Percentiles rank a stretch among this genome's conserved stretches.
These are phyloP conservation scores for Scheffersomyces segobiensis DNA, from an alignment of 1,139 yeast species.

Conservation along the genomic window DNA sequence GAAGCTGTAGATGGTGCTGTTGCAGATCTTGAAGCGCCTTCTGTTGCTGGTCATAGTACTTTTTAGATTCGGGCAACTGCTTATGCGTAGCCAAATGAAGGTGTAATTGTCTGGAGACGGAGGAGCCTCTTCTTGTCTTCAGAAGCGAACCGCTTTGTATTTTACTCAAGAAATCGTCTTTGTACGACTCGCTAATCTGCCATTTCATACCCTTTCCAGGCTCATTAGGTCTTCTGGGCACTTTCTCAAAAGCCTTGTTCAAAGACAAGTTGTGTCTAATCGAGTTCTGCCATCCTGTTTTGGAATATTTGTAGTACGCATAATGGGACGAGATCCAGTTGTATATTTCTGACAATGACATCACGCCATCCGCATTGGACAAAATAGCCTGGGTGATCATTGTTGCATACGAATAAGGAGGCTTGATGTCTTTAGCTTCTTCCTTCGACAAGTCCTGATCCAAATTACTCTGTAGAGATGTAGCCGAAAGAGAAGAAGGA, in stretches of 20 bases:
- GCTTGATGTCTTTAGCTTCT: slow-evolving; percentile 89
- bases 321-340: slow-evolving; percentile 86
- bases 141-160: slow-evolving; percentile 73
- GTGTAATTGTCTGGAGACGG: slow-evolving; percentile 76
- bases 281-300: slow-evolving; percentile 93
- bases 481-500: slow-evolving; percentile 42
- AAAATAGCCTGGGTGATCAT: slow-evolving; percentile 97
- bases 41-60: slow-evolving; percentile 20
- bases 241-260: slow-evolving; percentile 89
- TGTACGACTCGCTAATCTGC: slow-evolving; percentile 87
- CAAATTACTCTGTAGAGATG: slow-evolving; percentile 45
- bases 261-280: slow-evolving; percentile 79
- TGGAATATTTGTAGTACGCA: slow-evolving; percentile 87
- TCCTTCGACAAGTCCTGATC: slow-evolving; percentile 82
- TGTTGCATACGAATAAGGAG: slow-evolving; percentile 96
- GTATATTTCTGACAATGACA: slow-evolving; percentile 89
- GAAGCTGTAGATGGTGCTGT: slow-evolving; percentile 12
- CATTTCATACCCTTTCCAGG: slow-evolving; percentile 99
- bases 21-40: slow-evolving; percentile 14
- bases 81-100: slow-evolving; percentile 72
- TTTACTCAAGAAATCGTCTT: slow-evolving; percentile 79
- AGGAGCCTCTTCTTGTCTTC: slow-evolving; percentile 75
- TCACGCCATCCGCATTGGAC: slow-evolving; percentile 82
- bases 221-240: slow-evolving; percentile 91
- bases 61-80: slow-evolving; percentile 57